phyloP scores from a whole-genome alignment of 768 basidiomycete species.

The Paxillus rubicundulus region DNA sequence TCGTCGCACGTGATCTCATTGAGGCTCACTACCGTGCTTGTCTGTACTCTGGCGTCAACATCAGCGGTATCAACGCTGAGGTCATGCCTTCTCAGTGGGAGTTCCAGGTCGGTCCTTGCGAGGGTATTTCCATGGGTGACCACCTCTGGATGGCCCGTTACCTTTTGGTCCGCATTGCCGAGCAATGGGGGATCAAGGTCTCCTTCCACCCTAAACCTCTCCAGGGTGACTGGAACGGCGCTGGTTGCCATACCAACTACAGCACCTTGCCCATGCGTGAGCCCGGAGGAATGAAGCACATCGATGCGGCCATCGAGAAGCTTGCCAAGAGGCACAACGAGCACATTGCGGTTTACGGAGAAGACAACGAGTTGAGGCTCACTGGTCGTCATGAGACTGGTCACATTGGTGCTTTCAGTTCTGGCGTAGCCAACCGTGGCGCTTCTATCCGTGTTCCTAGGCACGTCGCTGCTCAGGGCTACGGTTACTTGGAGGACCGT shows the following conservation, averaged over 20 bases:
- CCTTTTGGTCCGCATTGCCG: constrained; percentile 92
- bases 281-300: constrained; percentile 87
- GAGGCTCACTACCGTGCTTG: constrained; percentile 99
- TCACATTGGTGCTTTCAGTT: constrained; percentile 86
- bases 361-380: constrained; percentile 94
- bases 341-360: constrained; percentile 97
- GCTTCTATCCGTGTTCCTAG: constrained; percentile 95
- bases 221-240: constrained; percentile 98
- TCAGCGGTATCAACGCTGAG: constrained; percentile 99
- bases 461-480: constrained; percentile 89
- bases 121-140: constrained; percentile 98
- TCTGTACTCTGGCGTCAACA: constrained; percentile 92
- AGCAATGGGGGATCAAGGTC: constrained; percentile 96
- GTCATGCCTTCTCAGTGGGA: constrained; percentile 99
- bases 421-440: constrained; percentile 96
- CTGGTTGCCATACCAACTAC: constrained; percentile 98
- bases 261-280: constrained; percentile 94
- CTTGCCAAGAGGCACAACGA: constrained; percentile 86
- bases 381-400: constrained; percentile 98
- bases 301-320: constrained; percentile 93
- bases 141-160: constrained; percentile 99
- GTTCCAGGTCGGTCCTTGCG: constrained; percentile 99
- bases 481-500: constrained; percentile 94
- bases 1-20: constrained; percentile 96
- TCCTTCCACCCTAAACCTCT: constrained; percentile 99